Evolutionary conservation across 306 rosid genomes (phyloP).

Genomic region (Inga oerstediana): DNA sequence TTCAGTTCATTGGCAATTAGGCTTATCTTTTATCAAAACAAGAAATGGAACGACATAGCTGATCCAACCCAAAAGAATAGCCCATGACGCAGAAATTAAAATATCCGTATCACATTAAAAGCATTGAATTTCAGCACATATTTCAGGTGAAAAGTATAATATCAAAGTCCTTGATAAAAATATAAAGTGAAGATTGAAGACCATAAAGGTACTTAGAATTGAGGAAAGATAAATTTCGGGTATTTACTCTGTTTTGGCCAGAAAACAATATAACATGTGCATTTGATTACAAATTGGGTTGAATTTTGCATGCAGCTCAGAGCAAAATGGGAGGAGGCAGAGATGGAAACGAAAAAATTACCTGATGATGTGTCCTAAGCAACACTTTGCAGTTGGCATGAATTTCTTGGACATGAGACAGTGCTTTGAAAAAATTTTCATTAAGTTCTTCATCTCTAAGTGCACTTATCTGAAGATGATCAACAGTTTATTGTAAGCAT

Average conservation of each 20-base stretch:
- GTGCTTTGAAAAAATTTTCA: conserved; percentile 85
- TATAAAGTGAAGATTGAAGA: not conserved
- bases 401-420: conserved; percentile 93
- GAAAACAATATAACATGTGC: not conserved
- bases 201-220: not conserved
- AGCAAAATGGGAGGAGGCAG: conserved; percentile 11
- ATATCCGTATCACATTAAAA: not conserved
- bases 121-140: not conserved
- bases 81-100: not conserved
- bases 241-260: not conserved
- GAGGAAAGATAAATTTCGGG: not conserved
- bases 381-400: conserved; percentile 91
- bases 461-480: conserved; percentile 65
- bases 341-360: conserved; percentile 34
- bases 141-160: not conserved
- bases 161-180: not conserved
- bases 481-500: conserved; percentile 33
- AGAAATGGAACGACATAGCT: conserved; percentile 10
- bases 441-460: conserved; percentile 86
- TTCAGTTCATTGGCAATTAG: not conserved
- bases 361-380: conserved; percentile 97
- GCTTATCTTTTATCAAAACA: not conserved
- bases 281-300: conserved; percentile 1
- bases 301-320: conserved; percentile 12
- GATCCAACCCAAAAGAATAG: conserved; percentile 6